A percentile compares a stretch with the other conserved stretches of the same genome.
Evolutionary conservation across 1,284 basidiomycete genomes (phyloP).

Genomic region (Naganishia albida): DNA sequence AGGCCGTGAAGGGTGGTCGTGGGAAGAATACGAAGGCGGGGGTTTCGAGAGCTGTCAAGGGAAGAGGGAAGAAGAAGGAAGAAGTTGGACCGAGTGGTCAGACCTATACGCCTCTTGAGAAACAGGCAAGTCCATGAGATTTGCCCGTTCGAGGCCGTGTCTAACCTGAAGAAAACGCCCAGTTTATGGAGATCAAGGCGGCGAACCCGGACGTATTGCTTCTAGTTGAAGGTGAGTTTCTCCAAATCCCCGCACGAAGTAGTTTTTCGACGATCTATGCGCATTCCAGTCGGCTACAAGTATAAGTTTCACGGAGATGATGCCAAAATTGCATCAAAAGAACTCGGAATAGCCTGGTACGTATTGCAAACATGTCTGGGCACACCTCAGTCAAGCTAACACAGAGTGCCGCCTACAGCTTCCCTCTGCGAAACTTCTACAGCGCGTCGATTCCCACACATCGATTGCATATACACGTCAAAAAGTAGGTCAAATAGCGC

Average conservation of each 20-base stretch:
- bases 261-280: not conserved
- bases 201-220: conserved; percentile 74
- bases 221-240: conserved; percentile 66
- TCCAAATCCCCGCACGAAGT: not conserved
- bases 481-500: conserved; percentile 62
- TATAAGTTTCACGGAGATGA: conserved; percentile 88
- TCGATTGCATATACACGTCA: conserved; percentile 79
- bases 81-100: conserved; percentile 73
- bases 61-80: conserved; percentile 53
- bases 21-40: conserved; percentile 37
- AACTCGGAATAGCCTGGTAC: conserved; percentile 71
- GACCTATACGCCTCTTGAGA: conserved; percentile 78
- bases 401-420: conserved; percentile 47
- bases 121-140: conserved; percentile 61
- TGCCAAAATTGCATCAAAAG: conserved; percentile 77
- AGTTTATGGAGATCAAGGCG: conserved; percentile 69
- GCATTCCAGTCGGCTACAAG: conserved; percentile 70
- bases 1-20: conserved; percentile 34
- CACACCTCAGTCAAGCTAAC: not conserved
- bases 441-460: conserved; percentile 81
- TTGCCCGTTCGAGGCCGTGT: not conserved
- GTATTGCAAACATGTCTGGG: conserved; percentile 13
- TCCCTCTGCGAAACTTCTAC: conserved; percentile 73
- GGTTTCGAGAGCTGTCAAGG: conserved; percentile 42
- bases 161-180: not conserved